A percentile compares a stretch with the other conserved stretches of the same genome.
phyloP scores from a whole-genome alignment of 208 protist species.

The Crithidia thermophila region DNA sequence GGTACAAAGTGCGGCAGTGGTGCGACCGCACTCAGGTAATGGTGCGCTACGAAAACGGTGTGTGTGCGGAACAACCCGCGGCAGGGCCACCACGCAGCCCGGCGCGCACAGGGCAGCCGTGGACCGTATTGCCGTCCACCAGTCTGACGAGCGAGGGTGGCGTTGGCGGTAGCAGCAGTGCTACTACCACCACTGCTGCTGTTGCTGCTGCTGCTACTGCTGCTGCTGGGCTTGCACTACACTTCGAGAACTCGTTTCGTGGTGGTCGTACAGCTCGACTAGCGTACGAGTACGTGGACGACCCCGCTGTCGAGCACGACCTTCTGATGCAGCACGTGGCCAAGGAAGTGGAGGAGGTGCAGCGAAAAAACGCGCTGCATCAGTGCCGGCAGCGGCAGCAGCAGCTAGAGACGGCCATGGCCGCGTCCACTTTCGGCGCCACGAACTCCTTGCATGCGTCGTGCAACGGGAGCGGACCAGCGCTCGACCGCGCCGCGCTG shows the following conservation, averaged over 20 bases:
- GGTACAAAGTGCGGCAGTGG: slow-evolving; percentile 55
- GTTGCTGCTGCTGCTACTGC: not conserved
- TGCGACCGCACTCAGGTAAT: slow-evolving; percentile 47
- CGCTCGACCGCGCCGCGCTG: too few relatives aligned
- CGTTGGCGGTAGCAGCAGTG: too few relatives aligned
- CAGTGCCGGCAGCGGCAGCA: slow-evolving; percentile 32
- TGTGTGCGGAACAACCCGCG: slow-evolving; percentile 26
- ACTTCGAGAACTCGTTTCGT: too few relatives aligned
- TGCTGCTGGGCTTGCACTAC: slow-evolving; percentile 5
- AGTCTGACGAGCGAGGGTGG: too few relatives aligned
- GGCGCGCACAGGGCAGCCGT: too few relatives aligned
- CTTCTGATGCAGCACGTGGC: slow-evolving; percentile 35
- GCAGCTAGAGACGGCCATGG: not conserved
- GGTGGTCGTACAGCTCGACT: too few relatives aligned
- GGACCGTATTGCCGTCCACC: too few relatives aligned
- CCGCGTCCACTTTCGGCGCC: not conserved
- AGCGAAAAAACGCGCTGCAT: slow-evolving; percentile 32
- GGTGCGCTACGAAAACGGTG: slow-evolving; percentile 30
- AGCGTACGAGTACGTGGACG: slow-evolving; percentile 53
- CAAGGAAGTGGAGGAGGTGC: slow-evolving; percentile 44
- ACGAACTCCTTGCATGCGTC: not conserved
- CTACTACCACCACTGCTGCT: too few relatives aligned
- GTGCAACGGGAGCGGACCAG: not conserved
- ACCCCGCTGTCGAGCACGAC: slow-evolving; percentile 43
- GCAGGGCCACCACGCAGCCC: slow-evolving; percentile 2